Evolutionary conservation across 1,139 yeast species (phyloP), one percentile per base, ranked within the genome.

Genomic region (Zygoascus sp.): DNA sequence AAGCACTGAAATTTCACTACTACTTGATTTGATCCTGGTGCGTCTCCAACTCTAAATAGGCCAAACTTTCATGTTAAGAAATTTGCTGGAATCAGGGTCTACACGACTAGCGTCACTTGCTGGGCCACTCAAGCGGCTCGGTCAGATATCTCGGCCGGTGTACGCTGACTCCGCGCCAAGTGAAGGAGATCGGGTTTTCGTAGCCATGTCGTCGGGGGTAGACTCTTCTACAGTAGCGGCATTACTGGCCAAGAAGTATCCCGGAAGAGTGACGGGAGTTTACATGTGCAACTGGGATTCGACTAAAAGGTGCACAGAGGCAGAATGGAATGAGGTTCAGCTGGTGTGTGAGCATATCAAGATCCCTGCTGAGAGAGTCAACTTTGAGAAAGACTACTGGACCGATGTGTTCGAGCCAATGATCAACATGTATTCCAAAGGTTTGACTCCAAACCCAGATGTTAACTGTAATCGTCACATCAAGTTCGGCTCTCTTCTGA

Each of bases 151-250:
- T 13, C 4, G 17, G 6, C 34, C 34, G 2, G 8, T n/a, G 10
- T 30, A 30, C 13, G 34, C 15, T 7, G 40, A 22, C 30, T 23
- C 30, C 30, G 9, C 10, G 15, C 25, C 25, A 15, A n/a, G 30
- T 6, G 8, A 28, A 2, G 40, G 13, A 2, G 36, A 13, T 10
- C 40, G 32, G 58, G 77, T 92, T 19, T 70, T 85, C 30, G 78
- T 92, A 2, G 96, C 97, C 19, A 88, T 92, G 97, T 88, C 96
- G 1, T 85, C 96, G 0, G 99, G 99, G 0, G 97, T 92, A 0
- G 98, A 92, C 64, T 89, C 97, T 0, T 83, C 96, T 1, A 89
- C 92, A 1, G 80, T 86, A 2, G 97, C 97, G 0, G 81, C 92
- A 0, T 57, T 89, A 49, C 79, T 80, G 60, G 74, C 83, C 1